Conservation (phyloP, 202 grass and related monocot genomes). For the Cymbopogon flexuosus region DNA sequence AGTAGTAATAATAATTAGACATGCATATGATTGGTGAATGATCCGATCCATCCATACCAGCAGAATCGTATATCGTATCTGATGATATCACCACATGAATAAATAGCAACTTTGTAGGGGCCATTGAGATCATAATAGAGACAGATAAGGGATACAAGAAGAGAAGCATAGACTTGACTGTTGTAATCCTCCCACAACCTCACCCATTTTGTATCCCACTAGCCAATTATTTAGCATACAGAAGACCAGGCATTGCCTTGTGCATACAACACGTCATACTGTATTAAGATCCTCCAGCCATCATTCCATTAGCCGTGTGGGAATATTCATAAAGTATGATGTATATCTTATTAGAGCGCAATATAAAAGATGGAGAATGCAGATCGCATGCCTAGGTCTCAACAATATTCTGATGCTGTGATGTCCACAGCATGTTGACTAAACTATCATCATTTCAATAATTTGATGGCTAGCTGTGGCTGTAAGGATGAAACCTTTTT, state of each 20-base stretch:
- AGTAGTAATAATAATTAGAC: background rate
- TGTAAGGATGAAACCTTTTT: slow-evolving; percentile 15
- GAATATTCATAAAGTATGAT: slow-evolving; percentile 29
- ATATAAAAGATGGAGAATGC: slow-evolving; percentile 34
- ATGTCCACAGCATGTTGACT: slow-evolving; percentile 11
- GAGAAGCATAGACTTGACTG: slow-evolving; percentile 26
- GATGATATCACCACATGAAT: slow-evolving; percentile 13
- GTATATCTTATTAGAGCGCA: slow-evolving; percentile 14
- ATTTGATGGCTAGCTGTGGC: background rate
- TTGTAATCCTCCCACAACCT: background rate
- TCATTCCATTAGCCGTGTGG: slow-evolving; percentile 23
- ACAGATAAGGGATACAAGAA: slow-evolving; percentile 21
- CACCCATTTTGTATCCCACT: background rate
- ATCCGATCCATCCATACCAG: slow-evolving; percentile 28
- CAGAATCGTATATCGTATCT: slow-evolving; percentile 51
- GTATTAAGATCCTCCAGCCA: slow-evolving; percentile 29
- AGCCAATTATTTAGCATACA: slow-evolving; percentile 17
- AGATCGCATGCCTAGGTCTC: slow-evolving; percentile 24
- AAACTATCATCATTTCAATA: background rate
- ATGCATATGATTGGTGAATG: background rate
- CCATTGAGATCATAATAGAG: slow-evolving; percentile 20
- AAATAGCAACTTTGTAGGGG: slow-evolving; percentile 22
- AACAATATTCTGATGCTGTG: background rate
- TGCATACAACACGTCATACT: slow-evolving; percentile 1
- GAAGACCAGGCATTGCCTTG: slow-evolving; percentile 13